Percentiles rank a stretch among this genome's conserved stretches.
Conservation (phyloP, 1,284 basidiomycete species). For the Microbotryum violaceum region DNA sequence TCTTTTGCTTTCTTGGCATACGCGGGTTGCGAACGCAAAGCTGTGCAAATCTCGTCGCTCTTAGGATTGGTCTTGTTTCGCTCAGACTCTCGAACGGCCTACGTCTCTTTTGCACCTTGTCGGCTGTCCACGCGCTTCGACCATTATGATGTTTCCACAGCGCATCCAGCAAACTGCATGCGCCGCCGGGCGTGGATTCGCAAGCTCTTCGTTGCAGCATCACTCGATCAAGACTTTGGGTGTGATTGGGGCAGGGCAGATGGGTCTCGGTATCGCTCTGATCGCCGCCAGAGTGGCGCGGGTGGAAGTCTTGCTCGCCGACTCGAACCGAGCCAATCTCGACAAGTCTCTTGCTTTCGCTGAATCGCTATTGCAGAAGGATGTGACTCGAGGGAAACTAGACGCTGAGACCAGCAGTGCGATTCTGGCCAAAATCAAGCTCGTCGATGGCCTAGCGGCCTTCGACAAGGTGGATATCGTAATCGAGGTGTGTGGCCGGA, state of each 20-base stretch:
- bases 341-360: conserved; percentile 57
- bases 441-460: conserved; percentile 49
- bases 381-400: conserved; percentile 77
- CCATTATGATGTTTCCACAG: too few relatives aligned
- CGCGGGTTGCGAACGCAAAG: too few relatives aligned
- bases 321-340: conserved; percentile 59
- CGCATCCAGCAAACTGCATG: too few relatives aligned
- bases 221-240: conserved; percentile 22
- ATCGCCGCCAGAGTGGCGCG: conserved; percentile 68
- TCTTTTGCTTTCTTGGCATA: too few relatives aligned
- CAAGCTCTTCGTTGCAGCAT: too few relatives aligned
- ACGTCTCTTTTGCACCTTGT: too few relatives aligned
- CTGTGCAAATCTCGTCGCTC: too few relatives aligned
- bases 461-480: conserved; percentile 76
- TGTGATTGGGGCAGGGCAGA: conserved; percentile 62
- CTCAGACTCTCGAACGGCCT: too few relatives aligned
- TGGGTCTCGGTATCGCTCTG: conserved; percentile 74
- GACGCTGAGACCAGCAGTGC: conserved; percentile 65
- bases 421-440: conserved; percentile 52
- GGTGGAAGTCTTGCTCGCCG: conserved; percentile 65
- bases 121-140: too few relatives aligned
- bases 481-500: conserved; percentile 58
- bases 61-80: too few relatives aligned
- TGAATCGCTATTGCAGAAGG: conserved; percentile 73
- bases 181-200: too few relatives aligned